Conservation (phyloP, 352 stramenopile species). For the Globisporangium nodosum region DNA sequence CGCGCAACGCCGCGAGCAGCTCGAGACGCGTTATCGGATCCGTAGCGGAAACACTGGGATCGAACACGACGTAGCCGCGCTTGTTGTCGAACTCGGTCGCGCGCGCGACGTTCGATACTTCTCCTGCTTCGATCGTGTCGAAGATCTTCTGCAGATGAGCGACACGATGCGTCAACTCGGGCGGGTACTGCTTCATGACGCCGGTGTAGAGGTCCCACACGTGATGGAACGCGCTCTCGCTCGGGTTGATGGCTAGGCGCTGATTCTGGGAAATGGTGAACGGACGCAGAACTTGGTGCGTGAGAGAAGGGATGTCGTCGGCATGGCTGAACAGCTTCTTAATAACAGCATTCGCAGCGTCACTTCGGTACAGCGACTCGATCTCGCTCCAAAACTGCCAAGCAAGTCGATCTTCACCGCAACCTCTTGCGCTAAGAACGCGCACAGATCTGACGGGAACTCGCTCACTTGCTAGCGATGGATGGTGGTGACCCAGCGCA, state of each 20-base stretch:
- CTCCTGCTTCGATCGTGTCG: conserved; percentile 7
- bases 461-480: not conserved
- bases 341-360: not conserved
- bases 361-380: not conserved
- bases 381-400: not conserved
- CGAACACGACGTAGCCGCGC: conserved; percentile 10
- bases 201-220: not conserved
- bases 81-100: conserved; percentile 8
- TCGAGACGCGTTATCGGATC: not conserved
- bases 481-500: not conserved
- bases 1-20: conserved; percentile 16
- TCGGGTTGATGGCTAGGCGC: not conserved
- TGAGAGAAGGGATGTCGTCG: no score
- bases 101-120: conserved; percentile 8
- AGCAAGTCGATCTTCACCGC: not conserved
- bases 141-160: conserved; percentile 4
- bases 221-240: not conserved
- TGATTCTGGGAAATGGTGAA: not conserved
- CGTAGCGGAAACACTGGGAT: not conserved
- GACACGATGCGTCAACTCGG: not conserved
- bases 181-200: conserved; percentile 2
- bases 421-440: not conserved
- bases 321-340: not conserved
- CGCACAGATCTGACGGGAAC: not conserved
- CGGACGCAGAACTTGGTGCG: not conserved